Base-by-base conservation (phyloP, 345 rosid genomes). In the Boechera retrofracta region DNA sequence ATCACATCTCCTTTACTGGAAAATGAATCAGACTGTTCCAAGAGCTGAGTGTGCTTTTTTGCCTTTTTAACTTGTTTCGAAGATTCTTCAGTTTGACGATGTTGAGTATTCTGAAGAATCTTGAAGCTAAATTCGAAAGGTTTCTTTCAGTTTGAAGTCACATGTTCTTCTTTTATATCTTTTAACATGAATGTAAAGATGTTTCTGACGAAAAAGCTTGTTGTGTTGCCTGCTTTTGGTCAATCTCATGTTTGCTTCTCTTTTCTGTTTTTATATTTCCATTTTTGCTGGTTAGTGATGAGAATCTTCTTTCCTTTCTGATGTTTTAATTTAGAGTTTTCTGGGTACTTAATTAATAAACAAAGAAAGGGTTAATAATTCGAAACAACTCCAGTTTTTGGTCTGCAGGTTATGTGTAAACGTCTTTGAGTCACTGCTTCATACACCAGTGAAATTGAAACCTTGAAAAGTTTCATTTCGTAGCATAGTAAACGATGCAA, bases 171-270 rank as follows among this genome's bases (percentile, higher is more conserved):
- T 16, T 59, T 38, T 16, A 4, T 57, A 6, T n/a, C 41, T 59
- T 59, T 35, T 9, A 58, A 59, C 31, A 61, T 38, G 33, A 61
- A 61, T 39, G 18, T 24, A 24, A 24, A 24, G 18, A 41, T 62
- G 51, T 41, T 62, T 7, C 35, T 12, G 18, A 41, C 16, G 24
- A 41, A 39, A 60, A 39, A 61, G 3, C 66, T 1, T 62, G 49
- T 3, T 39, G 49, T 39, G 47, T 36, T 35, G 45, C 64, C 45
- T 60, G 64, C 28, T 60, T 60, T 60, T 16, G 45, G 31, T 21
- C n/a, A 31, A 60, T 38, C 31, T 60, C 6, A 11, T 21, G 49
- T 16, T 32, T 58, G 48, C 48, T 1, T 13, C 16, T 44, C 45
- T 12, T 10, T n/a, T 31, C 36, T 29, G n/a, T 12, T 55, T 56